Evolutionary conservation across 495 filamentous ascomycete species (phyloP), one percentile per base, ranked within the genome.

Genomic region (Sporormia fimetaria): DNA sequence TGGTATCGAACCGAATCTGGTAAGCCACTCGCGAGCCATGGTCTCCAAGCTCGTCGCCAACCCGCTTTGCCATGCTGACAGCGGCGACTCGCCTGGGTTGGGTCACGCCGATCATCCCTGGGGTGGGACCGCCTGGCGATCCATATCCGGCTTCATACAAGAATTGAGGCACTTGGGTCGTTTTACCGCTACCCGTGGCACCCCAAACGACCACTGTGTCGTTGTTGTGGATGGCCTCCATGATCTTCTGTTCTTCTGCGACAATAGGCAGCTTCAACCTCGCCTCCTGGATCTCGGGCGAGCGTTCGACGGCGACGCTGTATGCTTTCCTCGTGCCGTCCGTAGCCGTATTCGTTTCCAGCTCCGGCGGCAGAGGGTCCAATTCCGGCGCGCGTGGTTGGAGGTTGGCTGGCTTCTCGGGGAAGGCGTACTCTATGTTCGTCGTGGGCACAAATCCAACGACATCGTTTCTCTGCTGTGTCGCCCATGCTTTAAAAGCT

Each of bases 401-500:
- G 58, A 82, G 80, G 34, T 71, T 67, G 16, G 70, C 43, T 7
- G 41, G 46, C 37, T 46, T 59, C 6, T 44, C 23, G n/a, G 57
- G 61, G 0, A 38, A 34, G n/a, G 38, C 12, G 8, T 49, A 52
- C 9, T 55, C 50, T 4, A 51, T 45, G 17, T 42, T 33, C 4
- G 57, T 52, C 12, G 66, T 63, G 12, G 77, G 75, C 6, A 62
- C 66, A 53, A 80, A 80, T 8, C 73, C 75, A 14, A 78, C 52
- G 21, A 78, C 77, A 49, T 84, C 74, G 55, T 93, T 92, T 36
- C 87, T 74, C 57, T 87, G 81, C 47, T 82, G 76, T 20, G 76
- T 75, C 10, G 92, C 90, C 90, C 90, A 98, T 9, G 76, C 68
- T 61, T 95, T 95, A 68, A 98, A 98, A n/a, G 87, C 85, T 15